A percentile compares a stretch with the other conserved stretches of the same genome.
Conservation (phyloP, 2,329 filamentous ascomycete species). For the Alternaria sp. region DNA sequence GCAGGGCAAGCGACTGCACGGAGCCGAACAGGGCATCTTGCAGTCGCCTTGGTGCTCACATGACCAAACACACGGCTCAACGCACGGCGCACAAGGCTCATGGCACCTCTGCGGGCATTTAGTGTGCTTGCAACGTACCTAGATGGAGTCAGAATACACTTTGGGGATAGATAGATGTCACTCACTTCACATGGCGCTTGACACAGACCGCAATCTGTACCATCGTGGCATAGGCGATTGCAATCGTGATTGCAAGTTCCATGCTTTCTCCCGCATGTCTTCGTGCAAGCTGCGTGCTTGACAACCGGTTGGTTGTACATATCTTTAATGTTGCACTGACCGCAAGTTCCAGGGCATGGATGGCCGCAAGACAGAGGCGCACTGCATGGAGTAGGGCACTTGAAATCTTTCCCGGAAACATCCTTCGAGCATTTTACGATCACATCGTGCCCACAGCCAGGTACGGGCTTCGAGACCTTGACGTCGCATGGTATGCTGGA, state of each 20-base stretch:
- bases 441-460: slow-evolving; percentile 65
- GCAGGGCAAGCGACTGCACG: slow-evolving; percentile 45
- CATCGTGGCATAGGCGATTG: slow-evolving; percentile 33
- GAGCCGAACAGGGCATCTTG: slow-evolving; percentile 48
- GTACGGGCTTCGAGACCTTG: slow-evolving; percentile 59
- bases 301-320: slow-evolving; percentile 22
- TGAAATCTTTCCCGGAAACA: slow-evolving; percentile 53
- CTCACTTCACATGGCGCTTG: slow-evolving; percentile 34
- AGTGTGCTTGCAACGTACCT: slow-evolving; percentile 43
- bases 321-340: slow-evolving; percentile 56
- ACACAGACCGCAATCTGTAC: slow-evolving; percentile 38
- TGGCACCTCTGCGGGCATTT: slow-evolving; percentile 36
- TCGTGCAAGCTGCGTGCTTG: slow-evolving; percentile 30
- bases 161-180: background rate
- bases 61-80: slow-evolving; percentile 43
- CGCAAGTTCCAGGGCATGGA: slow-evolving; percentile 60
- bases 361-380: slow-evolving; percentile 66
- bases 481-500: slow-evolving; percentile 59
- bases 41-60: slow-evolving; percentile 49
- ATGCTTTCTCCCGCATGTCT: slow-evolving; percentile 37
- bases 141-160: background rate
- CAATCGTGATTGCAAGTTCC: slow-evolving; percentile 45
- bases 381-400: slow-evolving; percentile 62
- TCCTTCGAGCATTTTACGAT: slow-evolving; percentile 61
- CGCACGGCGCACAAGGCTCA: slow-evolving; percentile 48